phyloP scores from a whole-genome alignment of 495 filamentous ascomycete genomes.

The Rhizodiscina lignyota region DNA sequence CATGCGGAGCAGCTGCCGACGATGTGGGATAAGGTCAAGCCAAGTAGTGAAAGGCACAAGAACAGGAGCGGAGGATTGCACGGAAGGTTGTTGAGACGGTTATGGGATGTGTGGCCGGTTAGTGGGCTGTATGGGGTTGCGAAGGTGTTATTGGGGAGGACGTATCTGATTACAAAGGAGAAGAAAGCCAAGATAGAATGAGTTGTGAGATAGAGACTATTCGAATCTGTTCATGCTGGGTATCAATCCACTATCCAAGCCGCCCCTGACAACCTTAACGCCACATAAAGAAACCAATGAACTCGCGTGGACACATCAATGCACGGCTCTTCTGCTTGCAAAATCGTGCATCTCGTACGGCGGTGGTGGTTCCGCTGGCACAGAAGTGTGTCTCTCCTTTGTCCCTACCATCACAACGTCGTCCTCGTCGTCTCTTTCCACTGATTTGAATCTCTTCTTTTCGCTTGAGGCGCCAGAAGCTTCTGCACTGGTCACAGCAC shows the following conservation, averaged over 20 bases:
- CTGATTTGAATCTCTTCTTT: not conserved
- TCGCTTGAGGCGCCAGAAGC: constrained; percentile 16
- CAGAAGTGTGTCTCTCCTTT: not conserved
- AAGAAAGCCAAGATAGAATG: constrained; percentile 14
- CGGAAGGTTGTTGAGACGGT: not conserved
- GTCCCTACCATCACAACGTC: constrained; percentile 1
- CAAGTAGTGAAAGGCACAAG: no score
- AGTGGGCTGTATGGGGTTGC: not conserved
- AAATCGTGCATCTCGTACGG: constrained; percentile 7
- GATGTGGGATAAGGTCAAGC: constrained; percentile 30
- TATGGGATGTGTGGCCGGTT: constrained; percentile 1
- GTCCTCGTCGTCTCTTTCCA: not conserved
- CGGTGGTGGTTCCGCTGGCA: constrained; percentile 5
- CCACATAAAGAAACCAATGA: constrained; percentile 24
- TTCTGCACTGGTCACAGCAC: constrained; percentile 26
- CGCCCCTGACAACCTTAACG: constrained; percentile 24
- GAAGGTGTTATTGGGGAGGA: constrained; percentile 6
- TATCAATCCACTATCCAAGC: constrained; percentile 21
- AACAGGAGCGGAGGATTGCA: no score
- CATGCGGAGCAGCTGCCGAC: constrained; percentile 28
- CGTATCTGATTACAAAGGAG: constrained; percentile 18
- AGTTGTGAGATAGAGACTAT: constrained; percentile 24
- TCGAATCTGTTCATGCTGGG: constrained; percentile 25
- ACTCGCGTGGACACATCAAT: no score
- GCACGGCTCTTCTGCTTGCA: no score